Base-by-base conservation (phyloP, 2,329 filamentous ascomycete genomes). In the Sporothrix globosa region DNA sequence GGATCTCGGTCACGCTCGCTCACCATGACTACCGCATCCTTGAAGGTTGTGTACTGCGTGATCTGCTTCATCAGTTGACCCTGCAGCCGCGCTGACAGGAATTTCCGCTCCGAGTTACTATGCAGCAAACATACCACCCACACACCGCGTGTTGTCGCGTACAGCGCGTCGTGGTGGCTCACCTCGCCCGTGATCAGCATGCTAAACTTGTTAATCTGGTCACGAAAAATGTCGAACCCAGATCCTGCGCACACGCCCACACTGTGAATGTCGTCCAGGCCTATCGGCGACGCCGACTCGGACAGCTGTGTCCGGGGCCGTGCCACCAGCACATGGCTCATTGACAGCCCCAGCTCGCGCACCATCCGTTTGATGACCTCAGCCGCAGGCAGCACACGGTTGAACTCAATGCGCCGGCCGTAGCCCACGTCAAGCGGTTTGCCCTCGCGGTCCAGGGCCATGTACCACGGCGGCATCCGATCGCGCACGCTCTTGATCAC, bases 171-270 rank as follows among this genome's bases (percentile, higher is more conserved):
- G 78, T 99, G 96, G 78, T 99, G 96, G 76, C 88, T 92, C 84
- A 98, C 87, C 82, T 99, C 96, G 1, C 96, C 96, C 0, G 93
- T 98, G 75, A 99, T 92, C 4, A 96, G 81, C 52, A 98, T 80
- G 34, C 70, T 34, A 6, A 65, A 13, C 76, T 97, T 93, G 0
- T 93, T 92, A 54, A 87, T 83, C 2, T 89, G 83, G 53, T 86
- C 85, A 73, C 88, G 88, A 71, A 97, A 86, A 24, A 98, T 85
- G 52, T 90, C 88, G 1, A 90, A 91, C 0, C 96, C 96, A 7
- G 92, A 96, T 1, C 96, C 96, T 0, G 96, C 95, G 76, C 95
- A 98, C 50, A 97, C 91, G 5, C 91, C 94, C 11, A 97, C 89
- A 61, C 87, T 91, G 19, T 82, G 81, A 70, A 97, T 89, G 44